phyloP scores from a whole-genome alignment of 495 filamentous ascomycete species.

The Trichoderma asperelloides region DNA sequence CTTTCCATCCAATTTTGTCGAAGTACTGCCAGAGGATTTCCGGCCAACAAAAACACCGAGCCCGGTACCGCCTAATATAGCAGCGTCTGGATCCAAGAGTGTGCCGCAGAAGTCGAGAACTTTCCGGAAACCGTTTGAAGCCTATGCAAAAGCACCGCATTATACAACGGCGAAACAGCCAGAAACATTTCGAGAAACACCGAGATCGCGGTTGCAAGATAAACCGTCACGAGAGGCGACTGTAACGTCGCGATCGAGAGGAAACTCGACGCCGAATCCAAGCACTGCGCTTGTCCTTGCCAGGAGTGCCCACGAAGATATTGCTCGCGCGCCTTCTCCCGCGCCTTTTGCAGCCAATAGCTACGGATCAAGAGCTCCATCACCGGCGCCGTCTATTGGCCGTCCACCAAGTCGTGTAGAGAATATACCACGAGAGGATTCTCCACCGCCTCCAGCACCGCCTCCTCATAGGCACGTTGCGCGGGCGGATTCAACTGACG shows the following conservation, averaged over 20 bases:
- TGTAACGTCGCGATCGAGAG: slow-evolving; percentile 23
- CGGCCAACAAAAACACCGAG: slow-evolving; percentile 70
- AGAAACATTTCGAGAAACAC: slow-evolving; percentile 27
- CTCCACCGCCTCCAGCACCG: slow-evolving; percentile 44
- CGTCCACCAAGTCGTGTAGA: slow-evolving; percentile 17
- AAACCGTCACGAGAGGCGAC: slow-evolving; percentile 24
- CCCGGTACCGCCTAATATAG: slow-evolving; percentile 49
- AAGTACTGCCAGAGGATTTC: slow-evolving; percentile 77
- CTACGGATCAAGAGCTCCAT: slow-evolving; percentile 43
- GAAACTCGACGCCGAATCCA: slow-evolving; percentile 20
- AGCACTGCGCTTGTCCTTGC: slow-evolving; percentile 13
- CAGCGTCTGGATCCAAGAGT: slow-evolving; percentile 41
- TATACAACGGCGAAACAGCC: slow-evolving; percentile 42
- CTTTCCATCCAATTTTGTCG: slow-evolving; percentile 96
- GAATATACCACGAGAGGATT: slow-evolving; percentile 18
- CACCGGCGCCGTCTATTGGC: slow-evolving; percentile 40
- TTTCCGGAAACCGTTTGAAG: slow-evolving; percentile 63
- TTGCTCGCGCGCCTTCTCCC: slow-evolving; percentile 25
- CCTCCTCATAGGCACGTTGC: slow-evolving; percentile 41
- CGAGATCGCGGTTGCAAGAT: background rate
- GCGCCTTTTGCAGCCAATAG: slow-evolving; percentile 37
- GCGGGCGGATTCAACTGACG: background rate
- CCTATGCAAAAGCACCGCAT: slow-evolving; percentile 52
- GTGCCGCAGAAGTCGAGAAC: slow-evolving; percentile 50
- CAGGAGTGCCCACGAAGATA: slow-evolving; percentile 19